Evolutionary conservation across 495 filamentous ascomycete species (phyloP), one percentile per base, ranked within the genome.

Genomic region (Elaphomyces granulatus): DNA sequence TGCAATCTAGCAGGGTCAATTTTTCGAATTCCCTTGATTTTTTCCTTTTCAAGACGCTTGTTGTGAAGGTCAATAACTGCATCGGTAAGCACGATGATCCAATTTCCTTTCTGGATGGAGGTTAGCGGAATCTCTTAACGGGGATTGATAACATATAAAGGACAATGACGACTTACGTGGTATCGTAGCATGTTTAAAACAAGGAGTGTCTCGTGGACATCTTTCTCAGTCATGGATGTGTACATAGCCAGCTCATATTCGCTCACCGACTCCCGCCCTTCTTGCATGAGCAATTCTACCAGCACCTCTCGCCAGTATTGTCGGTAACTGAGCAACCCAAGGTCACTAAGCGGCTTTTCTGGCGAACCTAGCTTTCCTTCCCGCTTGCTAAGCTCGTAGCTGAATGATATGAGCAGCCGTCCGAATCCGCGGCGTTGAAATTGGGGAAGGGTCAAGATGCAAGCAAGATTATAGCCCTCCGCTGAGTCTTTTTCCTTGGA

Each of bases 261-360:
- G 30, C 77, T 90, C 26, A 77, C 73, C 38, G 80, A 74, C 34
- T 82, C 78, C 4, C 59, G 57, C 2, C 53, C 52, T 3, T 60
- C 51, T 34, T 81, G 75, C 15, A 87, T 63, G 21, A 98, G 64
- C 15, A 90, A 52, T 39, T 94, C 87, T 3, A 94, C 71, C 34
- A 98, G 80, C 9, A 82, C 87, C 55, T 95, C 87, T 15, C 84
- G 83, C 90, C 90, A 98, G 61, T 94, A 98, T 36, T 90, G 86
- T 34, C 92, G 74, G 59, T 98, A 98, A 38, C 83, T 80, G 15
- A 98, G 66, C 18, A 98, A 61, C 37, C 90, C 90, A 30, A 98
- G 56, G 68, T 98, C 90, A 41, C 83, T 90, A 2, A 98, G 77
- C 0, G 90, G 90, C 53, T 98, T 98, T 55, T 98, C 90, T 1